Conservation (phyloP, 1,284 basidiomycete genomes). For the Kalmanozyma brasiliensis region DNA sequence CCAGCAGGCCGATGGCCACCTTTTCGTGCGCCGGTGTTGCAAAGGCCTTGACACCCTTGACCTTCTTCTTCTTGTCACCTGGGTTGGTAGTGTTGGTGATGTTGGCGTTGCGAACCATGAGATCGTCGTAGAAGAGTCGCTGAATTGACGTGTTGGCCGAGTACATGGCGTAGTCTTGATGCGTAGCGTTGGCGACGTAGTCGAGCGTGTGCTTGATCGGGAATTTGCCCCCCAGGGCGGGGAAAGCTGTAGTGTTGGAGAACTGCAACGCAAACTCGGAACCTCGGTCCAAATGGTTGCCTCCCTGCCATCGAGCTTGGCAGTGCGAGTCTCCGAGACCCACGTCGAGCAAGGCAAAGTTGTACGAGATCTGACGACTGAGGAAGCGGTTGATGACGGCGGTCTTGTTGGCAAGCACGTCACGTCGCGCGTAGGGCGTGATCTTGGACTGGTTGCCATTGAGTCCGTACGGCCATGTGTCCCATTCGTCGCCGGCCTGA, state of each 20-base stretch:
- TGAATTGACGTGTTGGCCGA: conserved; percentile 40
- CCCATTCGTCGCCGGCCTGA: conserved; percentile 21
- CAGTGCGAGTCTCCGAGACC: conserved; percentile 51
- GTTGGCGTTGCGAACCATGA: conserved; percentile 37
- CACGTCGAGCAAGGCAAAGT: conserved; percentile 52
- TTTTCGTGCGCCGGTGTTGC: conserved; percentile 61
- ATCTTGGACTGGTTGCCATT: conserved; percentile 53
- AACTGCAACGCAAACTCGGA: conserved; percentile 49
- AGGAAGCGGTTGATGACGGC: conserved; percentile 54
- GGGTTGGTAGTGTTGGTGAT: conserved; percentile 50
- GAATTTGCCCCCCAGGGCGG: conserved; percentile 46
- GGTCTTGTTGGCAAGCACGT: conserved; percentile 38
- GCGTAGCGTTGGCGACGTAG: conserved; percentile 48
- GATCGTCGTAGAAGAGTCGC: conserved; percentile 45
- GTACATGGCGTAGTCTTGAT: conserved; percentile 58
- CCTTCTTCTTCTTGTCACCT: conserved; percentile 40
- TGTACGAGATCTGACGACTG: conserved; percentile 47
- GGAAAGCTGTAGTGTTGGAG: conserved; percentile 31
- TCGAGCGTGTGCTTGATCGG: conserved; percentile 46
- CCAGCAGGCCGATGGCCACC: conserved; percentile 55
- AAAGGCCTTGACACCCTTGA: conserved; percentile 49
- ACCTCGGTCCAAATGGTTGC: conserved; percentile 56
- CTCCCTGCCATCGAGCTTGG: conserved; percentile 54
- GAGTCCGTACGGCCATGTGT: conserved; percentile 65
- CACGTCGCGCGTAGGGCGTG: conserved; percentile 22